Conservation (phyloP, 2,329 filamentous ascomycete genomes). For the Neopestalotiopsis sp. region DNA sequence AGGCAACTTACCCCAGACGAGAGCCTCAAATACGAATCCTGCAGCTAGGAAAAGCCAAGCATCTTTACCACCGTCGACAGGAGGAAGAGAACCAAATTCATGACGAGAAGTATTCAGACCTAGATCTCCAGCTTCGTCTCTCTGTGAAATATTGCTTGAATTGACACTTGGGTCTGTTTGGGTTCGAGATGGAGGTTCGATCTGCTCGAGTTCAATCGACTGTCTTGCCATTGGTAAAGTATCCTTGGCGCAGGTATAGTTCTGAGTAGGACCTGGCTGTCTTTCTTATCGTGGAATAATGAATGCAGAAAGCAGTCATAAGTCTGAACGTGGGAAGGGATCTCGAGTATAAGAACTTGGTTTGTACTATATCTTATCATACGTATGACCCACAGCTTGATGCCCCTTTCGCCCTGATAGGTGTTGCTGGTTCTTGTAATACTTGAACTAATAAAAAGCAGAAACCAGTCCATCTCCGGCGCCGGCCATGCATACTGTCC, state of each 20-base stretch:
- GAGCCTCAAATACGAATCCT: constrained; percentile 55
- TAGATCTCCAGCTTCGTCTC: neutral
- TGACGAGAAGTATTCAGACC: constrained; percentile 4
- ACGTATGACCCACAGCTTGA: too few relatives aligned
- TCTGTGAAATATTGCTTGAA: neutral
- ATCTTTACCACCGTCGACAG: constrained; percentile 36
- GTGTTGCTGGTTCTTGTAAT: too few relatives aligned
- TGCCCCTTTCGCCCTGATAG: too few relatives aligned
- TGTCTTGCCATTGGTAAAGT: neutral
- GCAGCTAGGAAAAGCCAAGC: constrained; percentile 50
- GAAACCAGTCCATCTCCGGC: neutral
- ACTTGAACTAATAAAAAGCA: too few relatives aligned
- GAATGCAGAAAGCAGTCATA: too few relatives aligned
- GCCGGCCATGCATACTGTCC: neutral
- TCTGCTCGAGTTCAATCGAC: neutral
- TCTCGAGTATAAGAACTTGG: too few relatives aligned
- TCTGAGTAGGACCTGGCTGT: too few relatives aligned
- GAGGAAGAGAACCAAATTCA: constrained; percentile 25
- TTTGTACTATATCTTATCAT: too few relatives aligned
- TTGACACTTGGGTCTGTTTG: neutral
- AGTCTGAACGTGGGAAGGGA: too few relatives aligned
- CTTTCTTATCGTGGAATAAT: too few relatives aligned
- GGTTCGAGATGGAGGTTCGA: neutral
- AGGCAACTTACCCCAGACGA: constrained; percentile 54
- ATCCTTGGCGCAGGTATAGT: neutral